Percentiles rank a stretch among this genome's conserved stretches.
phyloP scores from a whole-genome alignment of 345 rosid species.

The Moricandia moricandioides region DNA sequence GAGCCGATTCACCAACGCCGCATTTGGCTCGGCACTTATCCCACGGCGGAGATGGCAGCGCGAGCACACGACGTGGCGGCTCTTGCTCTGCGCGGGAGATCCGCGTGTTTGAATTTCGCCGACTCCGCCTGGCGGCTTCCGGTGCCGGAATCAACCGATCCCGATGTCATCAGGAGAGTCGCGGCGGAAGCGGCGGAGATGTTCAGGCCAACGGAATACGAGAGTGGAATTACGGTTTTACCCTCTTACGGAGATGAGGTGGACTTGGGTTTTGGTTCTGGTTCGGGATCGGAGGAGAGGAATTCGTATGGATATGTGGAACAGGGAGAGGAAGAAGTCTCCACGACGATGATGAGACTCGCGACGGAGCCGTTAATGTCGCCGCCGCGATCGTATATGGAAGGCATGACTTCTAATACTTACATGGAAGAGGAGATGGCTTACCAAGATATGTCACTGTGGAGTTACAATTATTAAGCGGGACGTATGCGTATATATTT shows the following conservation, averaged over 20 bases:
- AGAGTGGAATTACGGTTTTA: conserved; percentile 17
- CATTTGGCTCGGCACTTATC: conserved; percentile 79
- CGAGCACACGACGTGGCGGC: conserved; percentile 83
- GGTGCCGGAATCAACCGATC: conserved; percentile 45
- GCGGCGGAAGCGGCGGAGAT: conserved; percentile 59
- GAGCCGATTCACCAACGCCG: conserved; percentile 58
- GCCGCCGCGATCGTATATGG: conserved; percentile 46
- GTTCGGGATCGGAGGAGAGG: conserved; percentile 27
- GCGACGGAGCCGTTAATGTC: conserved; percentile 66
- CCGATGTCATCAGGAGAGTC: conserved; percentile 43
- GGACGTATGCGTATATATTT: not conserved
- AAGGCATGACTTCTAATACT: conserved; percentile 7
- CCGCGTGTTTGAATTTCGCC: conserved; percentile 69
- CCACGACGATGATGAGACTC: conserved; percentile 30
- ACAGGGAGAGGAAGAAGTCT: conserved; percentile 12
- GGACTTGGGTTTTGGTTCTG: not conserved
- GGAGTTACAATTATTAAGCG: conserved; percentile 39
- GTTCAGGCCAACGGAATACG: conserved; percentile 41
- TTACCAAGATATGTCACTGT: conserved; percentile 36
- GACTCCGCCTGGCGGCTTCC: conserved; percentile 70
- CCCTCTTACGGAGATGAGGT: conserved; percentile 21
- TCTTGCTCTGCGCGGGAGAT: conserved; percentile 54
- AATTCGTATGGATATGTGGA: conserved; percentile 6
- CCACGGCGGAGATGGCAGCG: conserved; percentile 76
- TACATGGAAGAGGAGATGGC: conserved; percentile 24